Evolutionary conservation across 1,284 basidiomycete species (phyloP).

Genomic region (Sanghuangporus sanghuang): DNA sequence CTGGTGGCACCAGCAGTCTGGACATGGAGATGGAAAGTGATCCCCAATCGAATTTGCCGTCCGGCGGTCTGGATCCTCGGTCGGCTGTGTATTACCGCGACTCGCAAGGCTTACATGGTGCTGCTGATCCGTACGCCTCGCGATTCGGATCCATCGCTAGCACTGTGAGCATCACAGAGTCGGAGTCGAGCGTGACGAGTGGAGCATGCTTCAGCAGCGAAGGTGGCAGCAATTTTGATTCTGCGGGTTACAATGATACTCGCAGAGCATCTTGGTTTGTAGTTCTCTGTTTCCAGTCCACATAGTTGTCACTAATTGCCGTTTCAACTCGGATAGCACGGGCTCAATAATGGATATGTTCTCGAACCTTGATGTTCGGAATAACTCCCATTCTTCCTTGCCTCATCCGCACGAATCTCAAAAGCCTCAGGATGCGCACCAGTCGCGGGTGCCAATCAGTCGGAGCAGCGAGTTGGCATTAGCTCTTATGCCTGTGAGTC

Average conservation of each 20-base stretch:
- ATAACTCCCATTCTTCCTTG: slow-evolving; percentile 12
- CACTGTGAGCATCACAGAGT: slow-evolving; percentile 39
- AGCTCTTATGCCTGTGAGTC: slow-evolving; percentile 30
- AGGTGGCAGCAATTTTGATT: slow-evolving; percentile 33
- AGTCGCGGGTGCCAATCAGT: slow-evolving; percentile 27
- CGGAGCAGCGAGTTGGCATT: slow-evolving; percentile 44
- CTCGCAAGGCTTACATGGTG: not conserved
- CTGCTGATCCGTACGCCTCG: slow-evolving; percentile 37
- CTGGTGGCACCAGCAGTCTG: not conserved
- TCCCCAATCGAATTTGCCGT: not conserved
- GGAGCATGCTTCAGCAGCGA: slow-evolving; percentile 42
- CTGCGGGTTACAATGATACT: slow-evolving; percentile 30
- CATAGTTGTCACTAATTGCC: slow-evolving; percentile 11
- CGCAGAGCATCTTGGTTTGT: slow-evolving; percentile 48
- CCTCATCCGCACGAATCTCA: slow-evolving; percentile 3
- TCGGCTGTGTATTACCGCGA: slow-evolving; percentile 7
- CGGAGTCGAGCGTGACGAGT: slow-evolving; percentile 47
- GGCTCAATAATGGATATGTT: slow-evolving; percentile 20
- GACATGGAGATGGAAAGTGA: slow-evolving; percentile 9
- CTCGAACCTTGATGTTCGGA: slow-evolving; percentile 18
- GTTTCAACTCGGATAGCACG: slow-evolving; percentile 21
- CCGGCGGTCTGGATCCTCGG: not conserved
- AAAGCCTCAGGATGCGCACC: slow-evolving; percentile 24
- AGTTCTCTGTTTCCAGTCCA: slow-evolving; percentile 8
- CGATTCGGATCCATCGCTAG: slow-evolving; percentile 58